phyloP scores from a whole-genome alignment of 2,329 filamentous ascomycete genomes.

The Eutypa lata region DNA sequence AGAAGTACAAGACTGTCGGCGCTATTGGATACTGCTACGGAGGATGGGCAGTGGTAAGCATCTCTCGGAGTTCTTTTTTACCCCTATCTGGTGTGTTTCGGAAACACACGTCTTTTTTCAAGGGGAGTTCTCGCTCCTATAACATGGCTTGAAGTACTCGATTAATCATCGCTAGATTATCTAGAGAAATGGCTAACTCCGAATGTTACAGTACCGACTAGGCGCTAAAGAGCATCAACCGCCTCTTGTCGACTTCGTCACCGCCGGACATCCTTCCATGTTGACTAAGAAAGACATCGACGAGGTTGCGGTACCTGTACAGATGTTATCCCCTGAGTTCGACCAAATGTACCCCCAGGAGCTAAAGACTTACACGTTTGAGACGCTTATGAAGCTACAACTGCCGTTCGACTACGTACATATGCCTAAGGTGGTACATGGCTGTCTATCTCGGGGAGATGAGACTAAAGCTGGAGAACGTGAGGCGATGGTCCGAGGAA shows the following conservation, averaged over 20 bases:
- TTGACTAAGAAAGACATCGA: conserved; percentile 41
- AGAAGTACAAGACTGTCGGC: conserved; percentile 33
- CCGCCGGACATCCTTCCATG: conserved; percentile 38
- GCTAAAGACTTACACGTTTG: conserved; percentile 41
- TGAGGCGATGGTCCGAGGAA: conserved; percentile 43
- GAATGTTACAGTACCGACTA: conserved; percentile 40
- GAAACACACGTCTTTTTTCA: too few relatives aligned
- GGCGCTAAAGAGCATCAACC: conserved; percentile 29
- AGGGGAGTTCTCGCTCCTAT: too few relatives aligned
- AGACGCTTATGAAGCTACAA: conserved; percentile 33
- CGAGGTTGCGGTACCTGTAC: conserved; percentile 39
- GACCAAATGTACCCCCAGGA: conserved; percentile 41
- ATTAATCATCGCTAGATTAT: too few relatives aligned
- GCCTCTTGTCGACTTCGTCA: conserved; percentile 39
- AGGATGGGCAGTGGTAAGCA: conserved; percentile 45
- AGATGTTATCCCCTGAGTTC: conserved; percentile 37
- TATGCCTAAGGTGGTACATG: conserved; percentile 48
- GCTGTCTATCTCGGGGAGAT: conserved; percentile 41
- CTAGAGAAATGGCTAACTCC: too few relatives aligned
- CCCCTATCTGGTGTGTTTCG: too few relatives aligned
- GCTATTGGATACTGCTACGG: conserved; percentile 45
- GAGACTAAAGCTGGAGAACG: conserved; percentile 34
- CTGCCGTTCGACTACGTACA: conserved; percentile 48
- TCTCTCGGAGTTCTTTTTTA: too few relatives aligned
- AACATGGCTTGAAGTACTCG: too few relatives aligned